A percentile compares a stretch with the other conserved stretches of the same genome.
Conservation (phyloP, 371 early-diverging fungal species). For the Apophysomyces sp. region DNA sequence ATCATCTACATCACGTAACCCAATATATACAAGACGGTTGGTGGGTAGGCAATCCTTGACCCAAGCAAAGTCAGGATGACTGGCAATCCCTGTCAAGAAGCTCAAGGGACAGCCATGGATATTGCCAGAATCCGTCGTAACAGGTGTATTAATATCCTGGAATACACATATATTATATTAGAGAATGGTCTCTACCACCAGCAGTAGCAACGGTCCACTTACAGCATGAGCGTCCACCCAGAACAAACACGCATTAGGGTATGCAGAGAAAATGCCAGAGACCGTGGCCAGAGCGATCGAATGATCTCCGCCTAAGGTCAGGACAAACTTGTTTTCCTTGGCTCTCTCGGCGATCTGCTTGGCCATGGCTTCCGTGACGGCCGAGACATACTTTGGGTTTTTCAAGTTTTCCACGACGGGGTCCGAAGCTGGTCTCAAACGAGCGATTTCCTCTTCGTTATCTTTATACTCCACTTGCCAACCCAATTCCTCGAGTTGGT, state of each 20-base stretch:
- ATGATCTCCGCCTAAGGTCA: constrained; percentile 94
- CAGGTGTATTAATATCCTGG: constrained; percentile 94
- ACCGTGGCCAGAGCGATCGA: constrained; percentile 90
- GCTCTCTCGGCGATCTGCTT: constrained; percentile 64
- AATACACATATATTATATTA: not conserved
- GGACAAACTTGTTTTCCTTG: constrained; percentile 68
- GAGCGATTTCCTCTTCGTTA: constrained; percentile 56
- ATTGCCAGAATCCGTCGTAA: constrained; percentile 88
- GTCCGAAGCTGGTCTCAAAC: constrained; percentile 57
- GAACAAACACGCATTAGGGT: constrained; percentile 87
- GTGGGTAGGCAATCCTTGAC: constrained; percentile 76
- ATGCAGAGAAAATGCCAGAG: constrained; percentile 76
- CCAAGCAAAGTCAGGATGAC: constrained; percentile 81
- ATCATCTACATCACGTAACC: constrained; percentile 92
- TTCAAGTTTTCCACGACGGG: constrained; percentile 73
- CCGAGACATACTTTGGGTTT: constrained; percentile 79
- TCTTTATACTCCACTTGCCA: constrained; percentile 74
- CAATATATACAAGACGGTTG: constrained; percentile 91
- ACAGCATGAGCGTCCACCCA: constrained; percentile 98
- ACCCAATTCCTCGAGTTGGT: constrained; percentile 78
- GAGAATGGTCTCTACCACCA: not conserved
- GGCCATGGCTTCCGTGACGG: constrained; percentile 70
- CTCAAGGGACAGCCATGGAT: constrained; percentile 96
- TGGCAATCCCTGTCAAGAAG: constrained; percentile 85
- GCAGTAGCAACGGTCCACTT: no score